Evolutionary conservation across 2,329 filamentous ascomycete genomes (phyloP), one percentile per base, ranked within the genome.

Genomic region (Scedosporium aurantiacum): DNA sequence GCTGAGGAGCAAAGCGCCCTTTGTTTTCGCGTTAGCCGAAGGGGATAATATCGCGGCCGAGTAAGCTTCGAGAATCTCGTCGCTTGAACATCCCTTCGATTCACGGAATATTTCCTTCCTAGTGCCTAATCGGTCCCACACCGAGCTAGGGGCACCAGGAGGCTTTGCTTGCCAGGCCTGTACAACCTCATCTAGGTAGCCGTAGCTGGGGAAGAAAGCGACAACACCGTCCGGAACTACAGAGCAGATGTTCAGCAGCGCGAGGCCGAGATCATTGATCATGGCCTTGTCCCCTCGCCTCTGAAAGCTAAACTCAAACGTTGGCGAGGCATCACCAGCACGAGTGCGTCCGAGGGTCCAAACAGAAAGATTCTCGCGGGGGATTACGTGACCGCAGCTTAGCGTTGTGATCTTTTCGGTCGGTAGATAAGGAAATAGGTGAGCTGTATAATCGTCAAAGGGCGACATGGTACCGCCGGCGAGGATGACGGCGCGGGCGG

Each of bases 381-480:
- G 93, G 60, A 99, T 95, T 55, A 99, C 92, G 73, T 99, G 94
- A 0, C 91, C 92, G 70, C 93, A 99, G 66, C 91, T 97, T 32
- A 97, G 82, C 0, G 90, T 96, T 8, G 82, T 86, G 54, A 97
- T 82, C 62, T 84, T 84, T 0, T 77, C 73, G 0, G 79, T 66
- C 0, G 82, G 70, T 0, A 96, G 72, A 57, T 89, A 87, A 0
- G 93, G 89, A 64, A 99, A 94, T 0, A 99, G 79, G 67, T 97
- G 90, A 3, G 88, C 82, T 41, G 82, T 86, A 73, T 96, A 99
- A 74, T 97, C 94, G 25, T 87, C 83, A 77, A 97, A 96, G 0
- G 94, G 94, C 2, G 94, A 96, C 94, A 99, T 97, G 27, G 94
- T 99, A 23, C 94, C 94, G 62, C 94, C 94, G 0, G 92, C 94